Conservation (phyloP, 306 rosid genomes). For the Malus orientalis region DNA sequence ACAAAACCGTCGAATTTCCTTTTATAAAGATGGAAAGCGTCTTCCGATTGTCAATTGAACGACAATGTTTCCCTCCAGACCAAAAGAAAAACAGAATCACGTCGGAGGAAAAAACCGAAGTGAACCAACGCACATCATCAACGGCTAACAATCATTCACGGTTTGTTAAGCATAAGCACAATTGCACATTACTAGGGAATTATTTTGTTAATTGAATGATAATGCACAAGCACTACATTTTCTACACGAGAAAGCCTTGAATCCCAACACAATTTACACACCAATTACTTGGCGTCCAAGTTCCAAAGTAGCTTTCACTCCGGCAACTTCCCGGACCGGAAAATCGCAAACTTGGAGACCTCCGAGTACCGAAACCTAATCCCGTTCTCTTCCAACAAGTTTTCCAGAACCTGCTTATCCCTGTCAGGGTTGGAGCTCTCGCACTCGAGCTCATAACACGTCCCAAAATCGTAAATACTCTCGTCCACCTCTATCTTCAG, state of each 20-base stretch:
- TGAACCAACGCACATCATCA: neutral
- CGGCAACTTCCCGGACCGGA: constrained; percentile 40
- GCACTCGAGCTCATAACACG: constrained; percentile 53
- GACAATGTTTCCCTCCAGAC: neutral
- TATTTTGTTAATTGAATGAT: neutral
- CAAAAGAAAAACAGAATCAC: neutral
- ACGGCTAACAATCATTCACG: neutral
- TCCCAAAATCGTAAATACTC: constrained; percentile 51
- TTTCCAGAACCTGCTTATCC: constrained; percentile 32
- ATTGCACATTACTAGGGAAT: neutral
- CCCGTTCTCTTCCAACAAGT: constrained; percentile 29
- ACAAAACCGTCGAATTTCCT: neutral
- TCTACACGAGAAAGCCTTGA: too few species aligned
- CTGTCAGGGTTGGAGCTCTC: constrained; percentile 39
- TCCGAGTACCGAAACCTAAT: constrained; percentile 36
- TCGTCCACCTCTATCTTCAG: constrained; percentile 53
- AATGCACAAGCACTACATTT: neutral
- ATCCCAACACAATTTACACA: neutral
- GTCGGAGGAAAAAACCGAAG: neutral
- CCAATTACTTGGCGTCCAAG: neutral
- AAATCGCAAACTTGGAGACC: constrained; percentile 34
- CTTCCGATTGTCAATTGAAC: neutral
- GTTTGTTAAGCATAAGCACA: neutral
- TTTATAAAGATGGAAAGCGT: too few species aligned
- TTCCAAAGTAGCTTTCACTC: neutral